Conservation (phyloP, 495 filamentous ascomycete genomes). For the Apodospora peruviana region DNA sequence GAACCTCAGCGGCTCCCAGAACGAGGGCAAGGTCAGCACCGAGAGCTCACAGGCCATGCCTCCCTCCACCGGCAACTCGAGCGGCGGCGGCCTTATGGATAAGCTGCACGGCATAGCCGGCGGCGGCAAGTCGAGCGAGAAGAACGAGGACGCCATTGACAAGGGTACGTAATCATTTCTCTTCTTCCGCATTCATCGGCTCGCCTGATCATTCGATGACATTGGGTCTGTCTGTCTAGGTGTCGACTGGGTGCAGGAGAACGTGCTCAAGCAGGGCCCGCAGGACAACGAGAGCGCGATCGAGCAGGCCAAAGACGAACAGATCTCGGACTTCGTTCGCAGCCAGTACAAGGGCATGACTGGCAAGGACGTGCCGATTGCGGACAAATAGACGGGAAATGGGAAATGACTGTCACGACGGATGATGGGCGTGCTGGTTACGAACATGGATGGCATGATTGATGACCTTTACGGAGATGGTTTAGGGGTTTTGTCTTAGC, state of each 20-base stretch:
- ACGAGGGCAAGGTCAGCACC: slow-evolving; percentile 38
- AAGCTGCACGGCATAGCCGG: slow-evolving; percentile 58
- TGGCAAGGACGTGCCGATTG: slow-evolving; percentile 52
- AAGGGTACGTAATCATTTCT: slow-evolving; percentile 58
- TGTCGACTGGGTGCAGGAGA: slow-evolving; percentile 63
- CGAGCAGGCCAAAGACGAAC: slow-evolving; percentile 71
- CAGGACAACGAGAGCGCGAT: slow-evolving; percentile 66
- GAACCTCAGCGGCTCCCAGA: slow-evolving; percentile 15
- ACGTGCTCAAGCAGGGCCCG: slow-evolving; percentile 55
- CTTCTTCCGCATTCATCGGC: too few relatives aligned
- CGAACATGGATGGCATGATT: too few relatives aligned
- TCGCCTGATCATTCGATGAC: not conserved
- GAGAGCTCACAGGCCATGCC: slow-evolving; percentile 7
- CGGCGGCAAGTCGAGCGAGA: slow-evolving; percentile 60
- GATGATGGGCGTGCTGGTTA: too few relatives aligned
- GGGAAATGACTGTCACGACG: too few relatives aligned
- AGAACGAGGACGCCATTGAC: slow-evolving; percentile 63
- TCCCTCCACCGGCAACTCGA: slow-evolving; percentile 10
- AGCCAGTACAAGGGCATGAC: slow-evolving; percentile 54
- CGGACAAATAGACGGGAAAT: not conserved
- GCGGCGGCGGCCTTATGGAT: slow-evolving; percentile 35
- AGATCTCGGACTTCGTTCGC: slow-evolving; percentile 59
- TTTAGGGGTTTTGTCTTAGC: too few relatives aligned
- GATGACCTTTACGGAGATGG: too few relatives aligned
- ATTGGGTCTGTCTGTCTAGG: slow-evolving; percentile 30